Base-by-base conservation (phyloP, 2,329 filamentous ascomycete genomes). In the Pseudogymnoascus sp. region DNA sequence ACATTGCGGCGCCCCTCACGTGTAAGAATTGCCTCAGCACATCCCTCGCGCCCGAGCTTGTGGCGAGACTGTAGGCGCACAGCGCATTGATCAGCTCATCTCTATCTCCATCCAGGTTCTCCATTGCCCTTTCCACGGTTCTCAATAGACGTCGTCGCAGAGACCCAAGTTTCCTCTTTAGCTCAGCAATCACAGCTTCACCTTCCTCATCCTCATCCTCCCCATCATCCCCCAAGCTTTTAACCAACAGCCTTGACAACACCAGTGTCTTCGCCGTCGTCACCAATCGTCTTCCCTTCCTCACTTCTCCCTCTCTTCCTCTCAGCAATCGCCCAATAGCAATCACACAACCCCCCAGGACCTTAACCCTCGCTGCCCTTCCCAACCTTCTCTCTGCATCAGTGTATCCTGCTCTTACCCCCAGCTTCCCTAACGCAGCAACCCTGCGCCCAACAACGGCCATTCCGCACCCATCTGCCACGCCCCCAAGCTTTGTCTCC, bases 41-140 rank as follows among this genome's bases (percentile, higher is more conserved):
- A 71, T 96, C 92, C 62, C 83, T 86, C 0, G 90, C 86, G 0
- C 91, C 89, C 0, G 88, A 91, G 69, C 85, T 95, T 2, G 88
- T 92, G 1, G 87, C 85, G 59, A 97, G 79, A 64, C 90, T 92
- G 72, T 92, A 92, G 0, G 92, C 92, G 62, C 87, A 89, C 67
- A 97, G 79, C 0, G 87, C 86, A 67, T 90, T 87, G 10, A 93
- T 77, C 13, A 94, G 80, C 33, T 72, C 74, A 3, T 77, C 74
- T 36, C 73, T 71, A 21, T 82, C 78, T 64, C 79, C 69, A 67
- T 80, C 67, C 27, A 87, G 82, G 58, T 81, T 83, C 66, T 83
- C 81, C 60, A 95, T 73, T 4, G 90, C 78, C 66, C 84, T 87
- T 60, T 92, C 85, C 25, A 96, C 84, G 13, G 84, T 83, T 59